Evolutionary conservation across 768 basidiomycete genomes (phyloP).

Genomic region (Tremella yokohamensis): DNA sequence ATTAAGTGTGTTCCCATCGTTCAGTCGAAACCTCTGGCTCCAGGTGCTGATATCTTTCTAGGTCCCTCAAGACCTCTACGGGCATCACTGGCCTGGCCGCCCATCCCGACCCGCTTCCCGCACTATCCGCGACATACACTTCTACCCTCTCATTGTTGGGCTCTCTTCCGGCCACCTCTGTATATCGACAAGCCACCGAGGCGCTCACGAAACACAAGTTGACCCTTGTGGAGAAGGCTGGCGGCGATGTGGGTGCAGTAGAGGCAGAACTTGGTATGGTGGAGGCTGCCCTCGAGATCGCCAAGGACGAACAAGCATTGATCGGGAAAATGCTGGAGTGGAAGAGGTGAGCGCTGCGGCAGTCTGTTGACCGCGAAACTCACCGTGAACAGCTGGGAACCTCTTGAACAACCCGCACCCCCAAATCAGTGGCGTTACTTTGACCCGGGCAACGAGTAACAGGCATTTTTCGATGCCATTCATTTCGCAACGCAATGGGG

Average conservation of each 20-base stretch:
- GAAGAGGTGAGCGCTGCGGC: conserved; percentile 72
- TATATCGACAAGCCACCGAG: conserved; percentile 85
- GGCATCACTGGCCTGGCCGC: conserved; percentile 79
- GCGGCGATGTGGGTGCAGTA: conserved; percentile 61
- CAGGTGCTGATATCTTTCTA: conserved; percentile 1
- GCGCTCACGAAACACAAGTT: conserved; percentile 21
- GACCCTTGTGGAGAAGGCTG: conserved; percentile 63
- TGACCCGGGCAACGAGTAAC: conserved; percentile 30
- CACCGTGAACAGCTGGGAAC: conserved; percentile 68
- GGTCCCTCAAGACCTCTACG: conserved; percentile 68
- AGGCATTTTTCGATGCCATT: no score
- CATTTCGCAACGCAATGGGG: no score
- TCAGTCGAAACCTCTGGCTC: no score
- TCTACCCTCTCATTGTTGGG: conserved; percentile 68
- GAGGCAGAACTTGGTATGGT: conserved; percentile 81
- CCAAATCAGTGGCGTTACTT: conserved; percentile 72
- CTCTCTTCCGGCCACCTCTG: conserved; percentile 69
- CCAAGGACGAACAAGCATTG: conserved; percentile 73
- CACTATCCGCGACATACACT: conserved; percentile 69
- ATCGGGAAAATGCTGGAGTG: conserved; percentile 83
- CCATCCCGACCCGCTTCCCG: conserved; percentile 78
- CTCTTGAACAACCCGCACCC: conserved; percentile 73
- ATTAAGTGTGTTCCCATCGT: no score
- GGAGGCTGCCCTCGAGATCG: conserved; percentile 77
- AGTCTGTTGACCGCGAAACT: conserved; percentile 5